Evolutionary conservation across 805 yeast genomes (phyloP), one percentile per base, ranked within the genome.

Genomic region (Lipomyces starkeyi): DNA sequence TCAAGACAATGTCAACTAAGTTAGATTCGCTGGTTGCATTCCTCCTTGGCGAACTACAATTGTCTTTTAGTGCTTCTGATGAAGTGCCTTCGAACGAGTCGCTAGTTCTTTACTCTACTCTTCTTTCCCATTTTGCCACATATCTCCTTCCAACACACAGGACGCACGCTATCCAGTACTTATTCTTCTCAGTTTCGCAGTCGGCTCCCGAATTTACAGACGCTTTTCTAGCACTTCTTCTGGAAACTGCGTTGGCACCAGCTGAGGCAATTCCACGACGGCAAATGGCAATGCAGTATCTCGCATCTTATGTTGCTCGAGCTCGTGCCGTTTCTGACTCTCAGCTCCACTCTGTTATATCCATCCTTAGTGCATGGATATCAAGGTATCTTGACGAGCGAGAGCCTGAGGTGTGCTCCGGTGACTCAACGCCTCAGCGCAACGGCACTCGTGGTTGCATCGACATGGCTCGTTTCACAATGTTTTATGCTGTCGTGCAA

Each of bases 141-240:
- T 95, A 91, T 73, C 85, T 95, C 53, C 81, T 94, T 69, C 96
- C 98, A 29, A 95, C 99, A 1, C 97, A 93, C 78, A 89, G 90
- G 77, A 94, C 98, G 13, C 87, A 91, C 74, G 88, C 93, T 54
- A 88, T 91, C 27, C 99, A 94, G 78, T 94, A 90, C 76, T 80
- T 93, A 32, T 78, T 93, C 77, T 94, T 94, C 79, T 88, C 88
- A 71, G 83, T 89, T 29, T 87, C 97, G 8, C 98, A 93, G 78
- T 86, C 87, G 67, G 91, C 91, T 74, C 87, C 89, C 3, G 96
- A 91, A 74, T 82, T 94, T 67, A 86, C 91, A 76, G 98, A 94
- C 73, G 89, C 97, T 13, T 94, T 87, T 76, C 79, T 94, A 73
- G 96, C 91, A 1, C 82, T 90, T 54, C 82, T 95, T 72, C 87